phyloP scores from a whole-genome alignment of 75 land plant species.

The Pinus tabuliformis region DNA sequence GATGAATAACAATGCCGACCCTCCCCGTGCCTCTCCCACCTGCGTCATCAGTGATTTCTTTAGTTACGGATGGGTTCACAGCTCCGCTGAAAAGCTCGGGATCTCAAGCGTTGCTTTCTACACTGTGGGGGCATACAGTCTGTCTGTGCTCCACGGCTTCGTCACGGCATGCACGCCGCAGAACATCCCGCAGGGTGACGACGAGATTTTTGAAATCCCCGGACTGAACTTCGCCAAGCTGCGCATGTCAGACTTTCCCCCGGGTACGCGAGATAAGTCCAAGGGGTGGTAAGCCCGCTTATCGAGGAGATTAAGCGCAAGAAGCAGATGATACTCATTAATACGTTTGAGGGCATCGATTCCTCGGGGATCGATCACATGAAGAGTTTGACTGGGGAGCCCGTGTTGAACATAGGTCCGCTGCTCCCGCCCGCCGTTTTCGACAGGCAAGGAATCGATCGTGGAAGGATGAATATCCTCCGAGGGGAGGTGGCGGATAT shows the following conservation, averaged over 20 bases:
- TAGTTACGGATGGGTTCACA: conserved; percentile 10
- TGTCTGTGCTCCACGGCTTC: conserved; percentile 7
- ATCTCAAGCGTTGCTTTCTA: conserved; percentile 34
- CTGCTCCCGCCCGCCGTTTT: too few relatives aligned
- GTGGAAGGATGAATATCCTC: too few relatives aligned
- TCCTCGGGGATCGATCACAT: neutral
- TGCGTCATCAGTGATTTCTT: conserved; percentile 44
- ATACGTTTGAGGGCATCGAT: neutral
- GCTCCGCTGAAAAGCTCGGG: conserved; percentile 8
- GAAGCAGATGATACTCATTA: neutral
- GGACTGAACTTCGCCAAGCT: neutral
- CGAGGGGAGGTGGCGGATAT: neutral
- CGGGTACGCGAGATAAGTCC: neutral
- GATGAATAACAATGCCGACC: neutral
- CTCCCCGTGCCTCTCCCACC: conserved; percentile 8
- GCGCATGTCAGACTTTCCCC: neutral
- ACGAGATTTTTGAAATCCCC: conserved; percentile 1
- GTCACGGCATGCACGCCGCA: neutral
- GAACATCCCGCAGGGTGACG: conserved; percentile 1
- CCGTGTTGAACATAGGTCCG: neutral
- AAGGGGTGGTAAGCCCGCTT: neutral
- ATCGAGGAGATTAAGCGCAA: neutral
- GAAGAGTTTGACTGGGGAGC: neutral
- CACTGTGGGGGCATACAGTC: conserved; percentile 12
- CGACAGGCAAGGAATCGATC: too few relatives aligned